Evolutionary conservation across 257 asterid genomes (phyloP).

Genomic region (Ajuga chamaepitys): DNA sequence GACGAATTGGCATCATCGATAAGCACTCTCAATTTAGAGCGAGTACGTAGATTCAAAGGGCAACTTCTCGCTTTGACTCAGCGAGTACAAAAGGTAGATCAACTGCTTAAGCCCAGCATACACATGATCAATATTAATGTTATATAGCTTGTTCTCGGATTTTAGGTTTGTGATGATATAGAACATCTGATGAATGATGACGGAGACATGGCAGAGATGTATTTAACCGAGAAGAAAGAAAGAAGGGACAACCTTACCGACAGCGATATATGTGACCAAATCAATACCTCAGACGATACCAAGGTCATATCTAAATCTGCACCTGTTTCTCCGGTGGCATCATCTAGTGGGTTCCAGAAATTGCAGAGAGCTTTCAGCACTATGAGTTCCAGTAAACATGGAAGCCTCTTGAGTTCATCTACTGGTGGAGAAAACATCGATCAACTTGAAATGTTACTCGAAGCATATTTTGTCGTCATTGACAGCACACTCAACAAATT

Average conservation of each 20-base stretch:
- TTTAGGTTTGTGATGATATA: slow-evolving; percentile 87
- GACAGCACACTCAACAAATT: slow-evolving; percentile 85
- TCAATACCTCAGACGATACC: slow-evolving; percentile 19
- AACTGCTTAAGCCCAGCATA: not conserved
- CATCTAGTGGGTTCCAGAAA: slow-evolving; percentile 42
- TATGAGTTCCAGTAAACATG: slow-evolving; percentile 70
- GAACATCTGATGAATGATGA: slow-evolving; percentile 98
- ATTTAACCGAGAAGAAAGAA: slow-evolving; percentile 89
- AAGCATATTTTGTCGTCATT: slow-evolving; percentile 81
- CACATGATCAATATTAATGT: slow-evolving; percentile 1
- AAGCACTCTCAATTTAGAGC: slow-evolving; percentile 91
- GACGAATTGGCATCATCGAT: slow-evolving; percentile 86
- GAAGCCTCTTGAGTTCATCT: slow-evolving; percentile 73
- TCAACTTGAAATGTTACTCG: slow-evolving; percentile 97
- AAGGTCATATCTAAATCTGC: slow-evolving; percentile 52
- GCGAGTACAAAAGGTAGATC: slow-evolving; percentile 81
- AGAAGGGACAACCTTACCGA: slow-evolving; percentile 49
- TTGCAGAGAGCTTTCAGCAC: slow-evolving; percentile 83
- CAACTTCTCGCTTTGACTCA: slow-evolving; percentile 93
- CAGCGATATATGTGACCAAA: slow-evolving; percentile 42
- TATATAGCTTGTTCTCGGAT: slow-evolving; percentile 13
- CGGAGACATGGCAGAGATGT: slow-evolving; percentile 99
- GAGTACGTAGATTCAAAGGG: slow-evolving; percentile 94
- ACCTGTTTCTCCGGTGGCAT: slow-evolving; percentile 82
- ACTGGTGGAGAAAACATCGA: slow-evolving; percentile 66